phyloP scores from a whole-genome alignment of 1,284 basidiomycete genomes.

The Marasmius sp. region DNA sequence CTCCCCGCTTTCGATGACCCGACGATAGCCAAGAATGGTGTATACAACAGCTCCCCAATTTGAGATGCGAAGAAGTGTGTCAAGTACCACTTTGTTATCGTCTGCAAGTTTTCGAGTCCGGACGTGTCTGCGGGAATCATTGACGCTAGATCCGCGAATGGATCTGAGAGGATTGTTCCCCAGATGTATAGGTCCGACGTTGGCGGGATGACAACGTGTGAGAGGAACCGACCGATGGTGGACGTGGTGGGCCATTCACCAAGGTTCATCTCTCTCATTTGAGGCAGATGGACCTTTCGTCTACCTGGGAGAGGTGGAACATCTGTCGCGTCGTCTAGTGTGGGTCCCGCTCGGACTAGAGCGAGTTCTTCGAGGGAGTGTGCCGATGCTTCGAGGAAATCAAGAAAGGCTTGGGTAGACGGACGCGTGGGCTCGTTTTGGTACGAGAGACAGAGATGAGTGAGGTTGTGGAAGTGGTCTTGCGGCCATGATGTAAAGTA shows the following conservation, averaged over 20 bases:
- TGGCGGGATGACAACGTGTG: constrained; percentile 8
- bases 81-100: constrained; percentile 9
- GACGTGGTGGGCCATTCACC: constrained; percentile 13
- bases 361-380: constrained; percentile 15
- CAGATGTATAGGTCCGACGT: constrained; percentile 14
- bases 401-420: constrained; percentile 15
- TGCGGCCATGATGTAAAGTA: constrained; percentile 17
- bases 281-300: constrained; percentile 5
- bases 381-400: constrained; percentile 13
- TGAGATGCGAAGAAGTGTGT: constrained; percentile 4
- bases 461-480: constrained; percentile 14
- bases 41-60: constrained; percentile 7
- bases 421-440: constrained; percentile 10
- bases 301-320: not conserved
- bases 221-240: constrained; percentile 11
- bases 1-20: not conserved
- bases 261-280: constrained; percentile 12
- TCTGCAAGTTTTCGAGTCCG: constrained; percentile 2
- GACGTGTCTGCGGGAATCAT: constrained; percentile 11
- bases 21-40: constrained; percentile 9
- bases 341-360: constrained; percentile 16
- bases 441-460: constrained; percentile 16
- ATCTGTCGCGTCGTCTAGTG: constrained; percentile 4
- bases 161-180: constrained; percentile 9
- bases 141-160: constrained; percentile 1